Base-by-base conservation (phyloP, 2,329 filamentous ascomycete species). In the Penicillium rolfsii region DNA sequence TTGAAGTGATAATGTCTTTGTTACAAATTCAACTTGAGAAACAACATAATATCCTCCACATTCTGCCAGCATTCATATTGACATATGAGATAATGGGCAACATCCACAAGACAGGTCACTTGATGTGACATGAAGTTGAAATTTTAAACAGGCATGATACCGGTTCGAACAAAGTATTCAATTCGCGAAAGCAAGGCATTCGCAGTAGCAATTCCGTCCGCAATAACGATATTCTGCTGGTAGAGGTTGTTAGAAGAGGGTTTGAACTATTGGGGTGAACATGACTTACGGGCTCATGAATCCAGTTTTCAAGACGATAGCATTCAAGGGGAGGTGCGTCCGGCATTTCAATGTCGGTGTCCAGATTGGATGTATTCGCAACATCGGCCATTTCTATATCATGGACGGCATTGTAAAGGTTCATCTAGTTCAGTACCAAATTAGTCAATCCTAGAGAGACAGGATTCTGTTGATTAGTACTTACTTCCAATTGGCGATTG, bases 311-410 rank as follows among this genome's bases (percentile, higher is more conserved):
- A 6, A 14, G 11, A 8, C 22, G 9, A 11, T 55, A 45, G 38
- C 30, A 33, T 22, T 30, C 45, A 28, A 58, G 26, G 24, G 59
- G 57, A 19, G 65, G 65, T 11, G 65, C 66, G 24, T 68, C 66
- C 0, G 58, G 49, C 66, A 68, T 68, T n/a, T 66, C 66, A 19
- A 62, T 49, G 43, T 66, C 52, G 36, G 43, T 41, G 14, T 33
- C 43, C 2, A 35, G 11, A 19, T 36, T 1, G 4, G 16, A 26
- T 11, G 28, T 41, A n/a, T 48, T 41, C 6, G 9, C 19, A 33
- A 48, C 38, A 14, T 48, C 53, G 16, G 9, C 19, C 43, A 56
- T 56, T 8, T 56, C 41, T 6, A 56, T 26, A 8, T 56, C 53
- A 11, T 26, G 40, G 2, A 38, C 40, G 12, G 33, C 30, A 5